phyloP scores from a whole-genome alignment of 169 alveolate species.

The Babesia ovis region DNA sequence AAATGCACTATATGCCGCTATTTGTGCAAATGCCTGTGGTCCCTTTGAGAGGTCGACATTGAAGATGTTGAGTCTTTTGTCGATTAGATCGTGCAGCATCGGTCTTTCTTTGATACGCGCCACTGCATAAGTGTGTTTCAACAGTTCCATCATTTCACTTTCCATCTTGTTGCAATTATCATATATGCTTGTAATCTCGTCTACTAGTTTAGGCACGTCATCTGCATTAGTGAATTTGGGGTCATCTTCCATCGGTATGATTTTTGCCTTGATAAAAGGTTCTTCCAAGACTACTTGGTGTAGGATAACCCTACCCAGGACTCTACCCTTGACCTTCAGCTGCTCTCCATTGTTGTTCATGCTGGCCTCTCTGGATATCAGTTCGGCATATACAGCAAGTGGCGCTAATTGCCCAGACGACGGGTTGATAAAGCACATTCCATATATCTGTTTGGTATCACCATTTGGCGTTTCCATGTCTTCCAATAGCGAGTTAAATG shows the following conservation, averaged over 20 bases:
- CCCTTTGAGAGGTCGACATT: slow-evolving; percentile 67
- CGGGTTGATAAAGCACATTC: slow-evolving; percentile 78
- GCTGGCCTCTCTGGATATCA: slow-evolving; percentile 66
- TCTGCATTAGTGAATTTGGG: slow-evolving; percentile 68
- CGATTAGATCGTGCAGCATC: slow-evolving; percentile 73
- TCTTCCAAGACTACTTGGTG: slow-evolving; percentile 73
- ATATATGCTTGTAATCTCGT: slow-evolving; percentile 73
- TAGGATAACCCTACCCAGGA: slow-evolving; percentile 74
- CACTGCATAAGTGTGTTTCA: slow-evolving; percentile 76
- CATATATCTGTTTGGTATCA: slow-evolving; percentile 62
- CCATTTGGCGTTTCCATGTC: slow-evolving; percentile 5
- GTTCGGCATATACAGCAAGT: slow-evolving; percentile 78
- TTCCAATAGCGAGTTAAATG: slow-evolving; percentile 71
- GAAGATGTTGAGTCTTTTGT: slow-evolving; percentile 71
- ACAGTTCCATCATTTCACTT: slow-evolving; percentile 74
- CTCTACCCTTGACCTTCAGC: slow-evolving; percentile 73
- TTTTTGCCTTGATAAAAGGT: slow-evolving; percentile 76
- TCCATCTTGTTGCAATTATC: slow-evolving; percentile 70
- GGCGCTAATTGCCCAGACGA: slow-evolving; percentile 79
- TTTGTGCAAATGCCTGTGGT: slow-evolving; percentile 79
- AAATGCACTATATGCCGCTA: slow-evolving; percentile 79
- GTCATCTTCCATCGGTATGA: slow-evolving; percentile 75
- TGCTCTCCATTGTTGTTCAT: slow-evolving; percentile 63
- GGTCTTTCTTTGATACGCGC: slow-evolving; percentile 71
- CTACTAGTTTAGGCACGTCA: slow-evolving; percentile 73